Percentiles rank a stretch among this genome's conserved stretches.
Conservation (phyloP, 176 grass and related monocot species). For the Zoysia pacifica region DNA sequence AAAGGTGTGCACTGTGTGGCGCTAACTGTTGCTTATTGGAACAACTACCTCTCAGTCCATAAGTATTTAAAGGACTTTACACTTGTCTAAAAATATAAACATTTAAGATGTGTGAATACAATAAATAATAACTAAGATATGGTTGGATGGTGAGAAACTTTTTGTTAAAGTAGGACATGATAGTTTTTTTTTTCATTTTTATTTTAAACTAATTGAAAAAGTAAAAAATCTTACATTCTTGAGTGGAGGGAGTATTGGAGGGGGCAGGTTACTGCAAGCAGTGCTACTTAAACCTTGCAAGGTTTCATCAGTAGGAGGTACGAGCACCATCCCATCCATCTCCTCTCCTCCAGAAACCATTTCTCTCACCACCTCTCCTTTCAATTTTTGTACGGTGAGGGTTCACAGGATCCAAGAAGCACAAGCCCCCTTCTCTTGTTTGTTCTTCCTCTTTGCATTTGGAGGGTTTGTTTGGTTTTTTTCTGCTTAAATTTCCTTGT, state of each 20-base stretch:
- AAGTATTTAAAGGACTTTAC: no score
- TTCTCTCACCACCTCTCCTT: constrained; percentile 38
- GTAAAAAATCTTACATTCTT: no score
- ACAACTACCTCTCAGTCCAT: neutral
- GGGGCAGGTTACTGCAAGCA: constrained; percentile 2
- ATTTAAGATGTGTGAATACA: no score
- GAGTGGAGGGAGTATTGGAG: neutral
- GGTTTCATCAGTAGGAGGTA: constrained; percentile 43
- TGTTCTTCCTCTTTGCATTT: neutral
- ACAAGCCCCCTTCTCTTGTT: neutral
- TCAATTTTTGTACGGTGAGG: constrained; percentile 30
- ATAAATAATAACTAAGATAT: no score
- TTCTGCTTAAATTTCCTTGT: neutral
- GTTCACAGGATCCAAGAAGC: constrained; percentile 51
- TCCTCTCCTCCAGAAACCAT: constrained; percentile 36
- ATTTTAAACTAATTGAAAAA: no score
- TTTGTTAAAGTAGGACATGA: no score
- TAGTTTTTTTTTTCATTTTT: no score
- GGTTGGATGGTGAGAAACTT: no score
- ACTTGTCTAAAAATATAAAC: no score
- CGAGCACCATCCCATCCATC: constrained; percentile 45
- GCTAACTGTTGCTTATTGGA: constrained; percentile 47
- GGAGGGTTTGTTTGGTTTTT: constrained; percentile 36
- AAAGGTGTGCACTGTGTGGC: constrained; percentile 11
- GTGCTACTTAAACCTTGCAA: constrained; percentile 17